phyloP scores from a whole-genome alignment of 1,284 basidiomycete species.

The Paramarasmius palmivorus region DNA sequence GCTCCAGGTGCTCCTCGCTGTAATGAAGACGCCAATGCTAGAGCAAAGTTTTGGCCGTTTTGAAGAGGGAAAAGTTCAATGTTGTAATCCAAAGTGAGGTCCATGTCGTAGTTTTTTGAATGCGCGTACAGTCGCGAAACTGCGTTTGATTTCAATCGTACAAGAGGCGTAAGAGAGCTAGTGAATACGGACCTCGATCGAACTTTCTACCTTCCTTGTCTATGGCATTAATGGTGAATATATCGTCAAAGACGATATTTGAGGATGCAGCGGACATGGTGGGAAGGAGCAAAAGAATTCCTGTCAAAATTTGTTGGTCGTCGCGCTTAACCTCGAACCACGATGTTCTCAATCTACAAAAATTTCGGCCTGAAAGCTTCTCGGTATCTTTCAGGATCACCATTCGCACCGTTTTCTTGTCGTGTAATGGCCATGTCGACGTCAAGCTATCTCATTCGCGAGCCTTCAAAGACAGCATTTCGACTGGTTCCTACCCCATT shows the following conservation, averaged over 20 bases:
- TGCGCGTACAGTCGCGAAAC: conserved; percentile 86
- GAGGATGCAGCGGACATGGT: conserved; percentile 66
- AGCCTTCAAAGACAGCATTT: conserved; percentile 39
- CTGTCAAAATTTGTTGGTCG: neutral
- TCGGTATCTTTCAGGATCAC: too few species aligned
- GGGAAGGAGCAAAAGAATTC: neutral
- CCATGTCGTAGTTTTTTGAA: conserved; percentile 88
- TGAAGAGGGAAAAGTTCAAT: conserved; percentile 81
- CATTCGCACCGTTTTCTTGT: too few species aligned
- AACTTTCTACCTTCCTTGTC: conserved; percentile 97
- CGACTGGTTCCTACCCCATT: conserved; percentile 54
- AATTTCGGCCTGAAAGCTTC: neutral
- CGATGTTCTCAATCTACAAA: neutral
- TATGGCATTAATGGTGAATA: conserved; percentile 82
- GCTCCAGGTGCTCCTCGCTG: conserved; percentile 56
- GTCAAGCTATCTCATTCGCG: conserved; percentile 31
- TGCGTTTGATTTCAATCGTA: conserved; percentile 29
- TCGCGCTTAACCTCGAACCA: neutral
- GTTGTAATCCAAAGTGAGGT: conserved; percentile 89
- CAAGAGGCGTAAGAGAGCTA: neutral
- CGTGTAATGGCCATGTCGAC: conserved; percentile 9
- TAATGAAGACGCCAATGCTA: conserved; percentile 86
- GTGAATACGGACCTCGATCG: conserved; percentile 75
- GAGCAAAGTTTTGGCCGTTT: conserved; percentile 73
- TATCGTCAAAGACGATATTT: conserved; percentile 86